Evolutionary conservation across 345 rosid genomes (phyloP).

Genomic region (Carallia brachiata): DNA sequence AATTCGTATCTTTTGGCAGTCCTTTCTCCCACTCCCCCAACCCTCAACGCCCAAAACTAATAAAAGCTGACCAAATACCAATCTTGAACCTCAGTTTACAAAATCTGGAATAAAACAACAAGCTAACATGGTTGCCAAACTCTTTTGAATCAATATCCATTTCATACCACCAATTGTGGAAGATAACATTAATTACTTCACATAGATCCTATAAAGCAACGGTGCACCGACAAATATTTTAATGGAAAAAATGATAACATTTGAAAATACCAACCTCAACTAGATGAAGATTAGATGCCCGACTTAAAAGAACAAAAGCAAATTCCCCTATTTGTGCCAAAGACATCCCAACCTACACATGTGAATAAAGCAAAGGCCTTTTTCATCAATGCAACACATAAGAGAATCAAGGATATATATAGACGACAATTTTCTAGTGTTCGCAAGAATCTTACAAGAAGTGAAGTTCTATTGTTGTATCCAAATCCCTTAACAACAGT

Average conservation of each 20-base stretch:
- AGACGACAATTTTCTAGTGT: neutral
- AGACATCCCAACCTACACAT: constrained; percentile 80
- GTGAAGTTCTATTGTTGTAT: constrained; percentile 78
- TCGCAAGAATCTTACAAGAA: constrained; percentile 55
- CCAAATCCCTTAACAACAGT: constrained; percentile 80
- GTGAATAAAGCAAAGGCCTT: neutral
- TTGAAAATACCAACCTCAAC: constrained; percentile 60
- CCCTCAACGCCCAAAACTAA: too few relatives aligned
- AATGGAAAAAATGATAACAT: neutral
- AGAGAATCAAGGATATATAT: neutral
- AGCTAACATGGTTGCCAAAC: too few relatives aligned
- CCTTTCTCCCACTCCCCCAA: neutral
- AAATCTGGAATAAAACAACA: too few relatives aligned
- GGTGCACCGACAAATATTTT: neutral
- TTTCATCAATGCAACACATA: neutral
- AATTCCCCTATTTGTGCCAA: constrained; percentile 97
- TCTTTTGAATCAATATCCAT: too few relatives aligned
- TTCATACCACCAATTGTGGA: too few relatives aligned
- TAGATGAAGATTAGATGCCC: constrained; percentile 94
- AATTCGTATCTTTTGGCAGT: neutral
- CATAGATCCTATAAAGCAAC: too few relatives aligned
- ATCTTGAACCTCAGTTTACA: too few relatives aligned
- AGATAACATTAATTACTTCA: too few relatives aligned
- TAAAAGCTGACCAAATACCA: too few relatives aligned
- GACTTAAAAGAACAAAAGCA: constrained; percentile 92